Evolutionary conservation across 2,329 filamentous ascomycete species (phyloP), one percentile per base, ranked within the genome.

Genomic region (Blumeriella jaapii): DNA sequence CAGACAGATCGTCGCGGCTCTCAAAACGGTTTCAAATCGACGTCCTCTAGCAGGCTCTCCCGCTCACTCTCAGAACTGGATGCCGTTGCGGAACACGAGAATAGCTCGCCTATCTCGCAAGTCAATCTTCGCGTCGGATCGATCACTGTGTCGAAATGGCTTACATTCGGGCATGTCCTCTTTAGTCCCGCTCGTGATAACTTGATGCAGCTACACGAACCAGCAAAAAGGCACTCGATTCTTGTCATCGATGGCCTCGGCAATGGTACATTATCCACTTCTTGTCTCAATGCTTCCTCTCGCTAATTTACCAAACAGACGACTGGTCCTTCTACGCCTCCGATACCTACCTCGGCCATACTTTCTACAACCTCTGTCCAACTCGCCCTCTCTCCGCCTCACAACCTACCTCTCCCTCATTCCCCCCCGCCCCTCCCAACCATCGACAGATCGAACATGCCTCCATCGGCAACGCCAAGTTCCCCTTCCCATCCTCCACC

Each of bases 321-420:
- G 83, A 91, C 53, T 91, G 83, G 83, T 87, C 82, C 0, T 87
- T 84, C 55, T 89, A 86, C 48, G 82, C 82, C 13, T 81, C 83
- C 5, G 74, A 87, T 52, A 85, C 81, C 1, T 89, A 89, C 45
- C 78, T 80, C 0, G 66, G 67, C 1, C 78, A 78, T 0, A 78
- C 74, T 2, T 79, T 91, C 43, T 89, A 83, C 61, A 85, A 87
- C 52, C 65, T 89, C 15, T 78, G 74, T 0, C 74, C 74, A 6
- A 53, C 50, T 2, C 44, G 39, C 61, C 69, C 17, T 63, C 68
- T 24, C 67, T 61, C 63, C 0, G 50, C 59, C n/a, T 64, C 68
- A 10, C 54, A 62, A 6, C 59, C 49, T 24, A 57, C 59, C 3
- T 54, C 61, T 3, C 54, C 65, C 0, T 61, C 63, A 17, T 68